Conservation (phyloP, 805 yeast species). For the Yarrowia sp. region DNA sequence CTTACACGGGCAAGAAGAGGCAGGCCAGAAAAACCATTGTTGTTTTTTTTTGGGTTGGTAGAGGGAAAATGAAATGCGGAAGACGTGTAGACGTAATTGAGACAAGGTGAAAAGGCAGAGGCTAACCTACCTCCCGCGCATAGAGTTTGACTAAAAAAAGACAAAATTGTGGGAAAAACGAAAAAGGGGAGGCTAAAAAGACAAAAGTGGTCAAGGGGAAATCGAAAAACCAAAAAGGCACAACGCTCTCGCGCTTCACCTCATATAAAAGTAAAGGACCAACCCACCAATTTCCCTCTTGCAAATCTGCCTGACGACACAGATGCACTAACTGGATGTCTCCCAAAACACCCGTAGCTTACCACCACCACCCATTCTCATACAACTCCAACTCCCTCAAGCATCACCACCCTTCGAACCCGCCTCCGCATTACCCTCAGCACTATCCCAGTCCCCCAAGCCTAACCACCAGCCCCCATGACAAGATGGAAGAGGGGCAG, state of each 20-base stretch:
- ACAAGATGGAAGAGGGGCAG: slow-evolving; percentile 26
- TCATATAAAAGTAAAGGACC: slow-evolving; percentile 20
- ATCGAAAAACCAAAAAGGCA: background rate
- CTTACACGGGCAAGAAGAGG: background rate
- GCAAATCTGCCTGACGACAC: slow-evolving; percentile 15
- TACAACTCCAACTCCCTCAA: background rate
- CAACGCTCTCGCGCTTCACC: slow-evolving; percentile 20
- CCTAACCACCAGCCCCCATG: slow-evolving; percentile 24
- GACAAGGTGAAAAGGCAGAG: background rate
- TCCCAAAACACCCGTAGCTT: slow-evolving; percentile 24
- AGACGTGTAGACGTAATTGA: slow-evolving; percentile 5
- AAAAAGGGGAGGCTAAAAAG: background rate
- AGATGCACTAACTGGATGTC: slow-evolving; percentile 22
- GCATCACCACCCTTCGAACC: background rate
- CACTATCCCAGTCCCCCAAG: slow-evolving; percentile 25
- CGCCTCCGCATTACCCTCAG: slow-evolving; percentile 15
- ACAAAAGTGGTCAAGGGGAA: slow-evolving; percentile 1
- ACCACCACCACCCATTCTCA: background rate
- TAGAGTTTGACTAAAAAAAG: background rate
- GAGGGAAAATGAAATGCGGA: slow-evolving; percentile 16
- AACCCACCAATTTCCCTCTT: background rate
- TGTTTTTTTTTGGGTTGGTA: background rate
- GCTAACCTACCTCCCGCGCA: background rate
- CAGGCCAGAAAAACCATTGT: background rate
- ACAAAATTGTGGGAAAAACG: background rate